Conservation (phyloP, 805 yeast genomes). For the Diddensiella caesifluorescens region DNA sequence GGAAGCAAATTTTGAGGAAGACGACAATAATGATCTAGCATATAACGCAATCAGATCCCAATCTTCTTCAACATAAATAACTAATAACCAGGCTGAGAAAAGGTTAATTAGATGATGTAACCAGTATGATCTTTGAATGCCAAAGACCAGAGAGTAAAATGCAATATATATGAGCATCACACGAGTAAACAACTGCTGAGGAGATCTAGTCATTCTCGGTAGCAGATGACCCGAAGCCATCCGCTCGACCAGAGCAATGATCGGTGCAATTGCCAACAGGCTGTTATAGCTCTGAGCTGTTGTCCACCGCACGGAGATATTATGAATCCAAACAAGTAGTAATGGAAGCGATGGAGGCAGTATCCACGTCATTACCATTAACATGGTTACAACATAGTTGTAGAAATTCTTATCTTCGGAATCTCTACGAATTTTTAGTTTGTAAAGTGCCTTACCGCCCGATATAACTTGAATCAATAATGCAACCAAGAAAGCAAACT, state of each 20-base stretch:
- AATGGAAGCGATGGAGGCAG: constrained; percentile 76
- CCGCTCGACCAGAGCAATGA: constrained; percentile 52
- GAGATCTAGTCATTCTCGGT: constrained; percentile 34
- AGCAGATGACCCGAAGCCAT: constrained; percentile 46
- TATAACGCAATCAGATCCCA: too few species aligned
- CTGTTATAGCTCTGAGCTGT: constrained; percentile 87
- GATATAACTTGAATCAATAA: constrained; percentile 54
- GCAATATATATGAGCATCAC: constrained; percentile 47
- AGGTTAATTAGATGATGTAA: constrained; percentile 71
- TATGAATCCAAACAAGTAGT: constrained; percentile 74
- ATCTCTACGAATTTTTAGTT: too few species aligned
- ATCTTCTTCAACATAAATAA: constrained; percentile 14
- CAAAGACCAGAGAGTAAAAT: constrained; percentile 62
- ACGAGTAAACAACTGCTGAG: constrained; percentile 28
- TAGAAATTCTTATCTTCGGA: too few species aligned
- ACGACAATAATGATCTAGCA: too few species aligned
- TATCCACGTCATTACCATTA: constrained; percentile 69
- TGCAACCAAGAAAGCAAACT: constrained; percentile 63
- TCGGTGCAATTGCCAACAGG: constrained; percentile 69
- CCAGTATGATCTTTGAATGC: constrained; percentile 80
- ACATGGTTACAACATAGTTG: constrained; percentile 58
- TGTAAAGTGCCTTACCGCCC: constrained; percentile 26
- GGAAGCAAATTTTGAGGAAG: too few species aligned
- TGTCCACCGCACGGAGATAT: constrained; percentile 68
- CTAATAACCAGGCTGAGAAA: constrained; percentile 30